Conservation (phyloP, 140 eudicot species). For the Oenanthe javanica region DNA sequence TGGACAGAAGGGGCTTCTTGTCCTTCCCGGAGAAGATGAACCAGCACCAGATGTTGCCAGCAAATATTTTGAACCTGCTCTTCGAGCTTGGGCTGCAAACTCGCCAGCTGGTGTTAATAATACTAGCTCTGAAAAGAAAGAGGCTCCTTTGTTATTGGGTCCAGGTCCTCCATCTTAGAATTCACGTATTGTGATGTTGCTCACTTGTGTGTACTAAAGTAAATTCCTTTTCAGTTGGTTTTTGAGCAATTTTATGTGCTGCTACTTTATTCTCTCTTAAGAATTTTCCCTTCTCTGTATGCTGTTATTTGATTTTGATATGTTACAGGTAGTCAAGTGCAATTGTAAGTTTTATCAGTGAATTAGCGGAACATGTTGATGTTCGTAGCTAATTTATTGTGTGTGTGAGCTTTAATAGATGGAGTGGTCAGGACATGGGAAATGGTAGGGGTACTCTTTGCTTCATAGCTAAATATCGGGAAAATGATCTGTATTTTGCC, state of each 20-base stretch:
- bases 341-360: background rate
- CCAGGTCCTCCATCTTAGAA: conserved; percentile 32
- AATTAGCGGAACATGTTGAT: no score
- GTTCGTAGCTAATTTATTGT: no score
- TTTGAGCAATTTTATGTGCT: background rate
- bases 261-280: background rate
- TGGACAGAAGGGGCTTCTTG: conserved; percentile 77
- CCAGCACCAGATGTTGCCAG: conserved; percentile 88
- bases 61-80: conserved; percentile 63
- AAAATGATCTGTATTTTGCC: no score
- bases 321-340: no score
- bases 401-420: no score
- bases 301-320: background rate
- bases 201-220: background rate
- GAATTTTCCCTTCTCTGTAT: background rate
- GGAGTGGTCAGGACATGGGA: no score
- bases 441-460: no score
- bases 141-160: conserved; percentile 66
- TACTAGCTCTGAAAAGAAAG: conserved; percentile 44
- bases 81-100: conserved; percentile 60
- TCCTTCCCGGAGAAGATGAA: conserved; percentile 62
- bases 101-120: conserved; percentile 15
- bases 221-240: background rate
- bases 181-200: background rate
- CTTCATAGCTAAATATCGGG: no score